Conservation (phyloP, 805 yeast genomes). For the Nakazawaea molendinolei region DNA sequence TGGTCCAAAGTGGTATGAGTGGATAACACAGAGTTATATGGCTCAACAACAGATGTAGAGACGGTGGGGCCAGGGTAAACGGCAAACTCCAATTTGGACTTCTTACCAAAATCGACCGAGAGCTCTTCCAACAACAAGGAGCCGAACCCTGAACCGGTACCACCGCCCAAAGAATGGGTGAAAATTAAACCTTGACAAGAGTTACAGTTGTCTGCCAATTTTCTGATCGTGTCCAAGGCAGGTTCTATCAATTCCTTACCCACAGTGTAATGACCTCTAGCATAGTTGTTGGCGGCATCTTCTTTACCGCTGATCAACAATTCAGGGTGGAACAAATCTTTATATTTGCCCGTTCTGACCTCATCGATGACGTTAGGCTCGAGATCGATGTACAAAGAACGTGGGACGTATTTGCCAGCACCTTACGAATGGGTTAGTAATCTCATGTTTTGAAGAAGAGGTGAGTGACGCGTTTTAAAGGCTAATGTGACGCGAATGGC, state of each 20-base stretch:
- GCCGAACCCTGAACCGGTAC: slow-evolving; percentile 93
- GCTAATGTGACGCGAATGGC: too few relatives aligned
- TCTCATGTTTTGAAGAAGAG: too few relatives aligned
- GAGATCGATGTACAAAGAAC: slow-evolving; percentile 85
- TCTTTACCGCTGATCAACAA: slow-evolving; percentile 88
- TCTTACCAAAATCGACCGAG: slow-evolving; percentile 80
- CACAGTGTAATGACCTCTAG: slow-evolving; percentile 91
- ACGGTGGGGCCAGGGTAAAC: slow-evolving; percentile 93
- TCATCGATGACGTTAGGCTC: slow-evolving; percentile 93
- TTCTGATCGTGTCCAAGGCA: slow-evolving; percentile 81
- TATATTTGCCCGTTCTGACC: slow-evolving; percentile 81
- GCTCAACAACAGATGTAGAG: slow-evolving; percentile 89
- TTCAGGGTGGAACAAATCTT: slow-evolving; percentile 87
- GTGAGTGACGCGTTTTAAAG: slow-evolving; percentile 1
- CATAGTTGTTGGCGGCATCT: slow-evolving; percentile 93
- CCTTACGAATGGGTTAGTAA: slow-evolving; percentile 33
- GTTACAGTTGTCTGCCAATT: slow-evolving; percentile 84
- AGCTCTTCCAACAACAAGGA: slow-evolving; percentile 80
- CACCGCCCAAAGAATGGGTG: slow-evolving; percentile 93
- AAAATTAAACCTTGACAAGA: slow-evolving; percentile 90
- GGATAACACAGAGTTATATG: slow-evolving; percentile 86
- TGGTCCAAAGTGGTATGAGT: slow-evolving; percentile 91
- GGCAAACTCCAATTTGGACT: slow-evolving; percentile 88
- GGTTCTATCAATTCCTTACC: slow-evolving; percentile 87
- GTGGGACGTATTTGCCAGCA: slow-evolving; percentile 85